Conservation (phyloP, 2,329 filamentous ascomycete genomes). For the Phialocephala sp. region DNA sequence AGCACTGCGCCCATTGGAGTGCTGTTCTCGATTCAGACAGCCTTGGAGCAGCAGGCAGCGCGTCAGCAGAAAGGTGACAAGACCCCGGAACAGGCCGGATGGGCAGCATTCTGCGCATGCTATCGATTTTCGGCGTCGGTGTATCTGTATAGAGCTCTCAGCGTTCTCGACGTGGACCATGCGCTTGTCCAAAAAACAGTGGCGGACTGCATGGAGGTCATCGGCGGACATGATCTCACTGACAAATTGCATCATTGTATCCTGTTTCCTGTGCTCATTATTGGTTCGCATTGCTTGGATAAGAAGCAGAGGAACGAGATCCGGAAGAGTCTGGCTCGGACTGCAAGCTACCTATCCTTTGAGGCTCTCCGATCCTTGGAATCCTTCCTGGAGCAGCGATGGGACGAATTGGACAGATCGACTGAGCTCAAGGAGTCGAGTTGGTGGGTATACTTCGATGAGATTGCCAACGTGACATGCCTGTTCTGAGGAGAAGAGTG, state of each 20-base stretch:
- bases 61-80: constrained; percentile 25
- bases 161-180: constrained; percentile 47
- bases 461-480: constrained; percentile 39
- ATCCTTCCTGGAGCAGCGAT: constrained; percentile 35
- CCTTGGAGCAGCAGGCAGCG: constrained; percentile 37
- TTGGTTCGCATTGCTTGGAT: constrained; percentile 45
- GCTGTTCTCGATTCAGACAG: constrained; percentile 36
- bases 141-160: constrained; percentile 51
- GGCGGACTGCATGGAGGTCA: constrained; percentile 45
- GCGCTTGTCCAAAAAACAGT: constrained; percentile 49
- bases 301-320: constrained; percentile 40
- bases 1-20: constrained; percentile 35
- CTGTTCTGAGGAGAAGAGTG: constrained; percentile 32
- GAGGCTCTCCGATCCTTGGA: constrained; percentile 36
- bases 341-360: constrained; percentile 36
- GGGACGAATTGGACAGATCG: constrained; percentile 33
- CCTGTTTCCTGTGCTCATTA: constrained; percentile 47
- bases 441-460: constrained; percentile 39
- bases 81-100: constrained; percentile 39
- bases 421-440: constrained; percentile 22
- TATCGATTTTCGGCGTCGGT: constrained; percentile 46
- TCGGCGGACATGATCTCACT: constrained; percentile 45
- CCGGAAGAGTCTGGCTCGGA: constrained; percentile 34
- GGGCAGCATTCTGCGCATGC: constrained; percentile 47
- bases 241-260: constrained; percentile 49